phyloP scores from a whole-genome alignment of 805 yeast species.

The Ogataea nonfermentans region DNA sequence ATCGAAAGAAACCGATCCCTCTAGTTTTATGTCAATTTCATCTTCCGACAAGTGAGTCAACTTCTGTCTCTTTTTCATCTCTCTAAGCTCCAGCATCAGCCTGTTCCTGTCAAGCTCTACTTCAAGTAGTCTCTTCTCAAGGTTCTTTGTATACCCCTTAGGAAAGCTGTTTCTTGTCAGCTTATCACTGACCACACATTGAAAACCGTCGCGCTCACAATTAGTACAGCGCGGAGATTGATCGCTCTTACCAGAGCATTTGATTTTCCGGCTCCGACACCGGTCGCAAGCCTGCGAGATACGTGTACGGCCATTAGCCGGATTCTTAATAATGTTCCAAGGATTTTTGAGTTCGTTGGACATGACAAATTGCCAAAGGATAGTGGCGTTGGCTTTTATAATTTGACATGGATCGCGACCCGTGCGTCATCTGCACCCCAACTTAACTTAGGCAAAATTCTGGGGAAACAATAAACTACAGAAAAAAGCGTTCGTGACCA shows the following conservation, averaged over 20 bases:
- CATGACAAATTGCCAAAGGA: slow-evolving; percentile 3
- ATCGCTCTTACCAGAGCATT: slow-evolving; percentile 64
- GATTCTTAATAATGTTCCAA: slow-evolving; percentile 37
- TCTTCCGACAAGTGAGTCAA: not conserved
- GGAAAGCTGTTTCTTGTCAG: slow-evolving; percentile 76
- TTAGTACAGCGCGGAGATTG: slow-evolving; percentile 58
- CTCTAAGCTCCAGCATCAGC: slow-evolving; percentile 36
- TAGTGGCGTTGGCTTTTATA: slow-evolving; percentile 7
- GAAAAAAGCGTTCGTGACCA: slow-evolving; percentile 14
- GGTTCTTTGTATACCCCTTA: slow-evolving; percentile 73
- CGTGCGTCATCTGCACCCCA: slow-evolving; percentile 10
- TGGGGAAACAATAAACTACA: slow-evolving; percentile 16
- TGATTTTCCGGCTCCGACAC: slow-evolving; percentile 72
- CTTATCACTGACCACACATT: slow-evolving; percentile 71
- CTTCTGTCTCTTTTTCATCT: slow-evolving; percentile 19
- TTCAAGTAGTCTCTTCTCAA: slow-evolving; percentile 60
- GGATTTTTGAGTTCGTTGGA: slow-evolving; percentile 13
- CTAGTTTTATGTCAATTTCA: slow-evolving; percentile 1
- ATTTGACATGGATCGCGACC: slow-evolving; percentile 6
- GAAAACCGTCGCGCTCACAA: slow-evolving; percentile 62
- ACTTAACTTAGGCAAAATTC: slow-evolving; percentile 6
- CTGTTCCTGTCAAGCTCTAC: slow-evolving; percentile 55
- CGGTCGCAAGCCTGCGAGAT: slow-evolving; percentile 82
- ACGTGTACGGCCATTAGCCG: slow-evolving; percentile 41
- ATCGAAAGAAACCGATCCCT: not conserved